Evolutionary conservation across 2,329 filamentous ascomycete species (phyloP), one percentile per base, ranked within the genome.

Genomic region (Paramyrothecium sp.): DNA sequence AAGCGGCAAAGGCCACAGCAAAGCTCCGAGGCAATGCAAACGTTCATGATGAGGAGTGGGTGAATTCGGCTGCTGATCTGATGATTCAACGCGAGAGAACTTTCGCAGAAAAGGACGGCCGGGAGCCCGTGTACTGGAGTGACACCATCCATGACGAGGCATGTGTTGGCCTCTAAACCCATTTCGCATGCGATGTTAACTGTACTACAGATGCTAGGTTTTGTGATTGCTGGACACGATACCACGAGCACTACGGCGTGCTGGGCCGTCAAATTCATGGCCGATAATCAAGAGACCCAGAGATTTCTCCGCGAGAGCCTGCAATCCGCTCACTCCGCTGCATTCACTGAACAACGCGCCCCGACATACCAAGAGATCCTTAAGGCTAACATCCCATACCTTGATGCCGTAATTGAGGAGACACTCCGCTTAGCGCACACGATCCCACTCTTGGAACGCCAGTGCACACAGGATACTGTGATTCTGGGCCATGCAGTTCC

Each of bases 341-440:
- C 69, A 0, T 23, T 53, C 0, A 47, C 30, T 0, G 65, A 57
- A 10, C 21, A 48, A 2, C 62, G 69, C 3, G 47, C 55, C 11
- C 71, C 70, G 1, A 63, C 61, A 0, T 62, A 59, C 19, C n/a
- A 56, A 2, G 70, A 73, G 57, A 65, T 73, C 17, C 54, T 57
- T 0, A 44, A 44, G 3, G 30, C 58, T 7, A 54, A 57, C 3
- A 54, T 69, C 3, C 66, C 66, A 2, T 71, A 70, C 56, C 65
- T 73, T 5, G 69, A 71, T 54, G 71, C 70, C 17, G 58, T 65
- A 10, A 61, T 72, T 38, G 69, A 72, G 54, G 71, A 76, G 57
- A 61, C 65, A 1, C 58, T 74, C 8, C 69, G 73, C 2, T 58
- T 63, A 12, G 59, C 62, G 11, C 61, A 61, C 51, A 65, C 67